Base-by-base conservation (phyloP, 495 filamentous ascomycete species). In the Bacidia rubella region DNA sequence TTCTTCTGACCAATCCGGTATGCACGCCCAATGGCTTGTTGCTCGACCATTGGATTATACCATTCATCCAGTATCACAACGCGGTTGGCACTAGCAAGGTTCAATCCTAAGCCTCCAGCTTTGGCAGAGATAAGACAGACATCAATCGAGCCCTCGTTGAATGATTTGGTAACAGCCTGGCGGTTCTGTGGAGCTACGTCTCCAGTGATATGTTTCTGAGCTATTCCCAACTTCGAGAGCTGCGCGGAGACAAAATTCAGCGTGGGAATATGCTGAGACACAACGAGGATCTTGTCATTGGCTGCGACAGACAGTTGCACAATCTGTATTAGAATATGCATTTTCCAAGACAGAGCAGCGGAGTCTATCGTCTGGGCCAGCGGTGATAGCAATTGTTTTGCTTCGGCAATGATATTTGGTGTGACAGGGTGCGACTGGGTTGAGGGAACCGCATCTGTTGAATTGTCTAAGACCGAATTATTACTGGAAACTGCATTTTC, bases 1-100 rank as follows among this genome's bases (percentile, higher is more conserved):
- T 94, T 95, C 17, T 64, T 66, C 60, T 97, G 90, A 0, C 90
- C 90, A 20, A 97, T 72, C 2, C 90, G 86, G 62, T 93, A 94
- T 0, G 84, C 83, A 57, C 90, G 76, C 9, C 87, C 90, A 51
- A 97, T 77, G 5, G 90, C 90, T 63, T 97, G 90, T 52, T 90
- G 80, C 61, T 96, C 90, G 64, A 80, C 75, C 3, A 75, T 74
- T 0, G 90, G 90, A 49, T 86, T 90, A 65, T 80, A 95, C 45
- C 71, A 70, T 62, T 83, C 86, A 60, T 97, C 90, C 32, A 95
- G 82, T 19, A 97, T 84, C 21, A 96, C 72, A 10, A 95, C 85
- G 5, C 90, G 78, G 63, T 94, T 97, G 0, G 90, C 90, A 3
- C 85, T 83, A 35, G 68, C 71, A 26, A 97, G 79, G 57, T 97